Evolutionary conservation across 2,329 filamentous ascomycete species (phyloP).

Genomic region (Aspergillus novoparasiticus): DNA sequence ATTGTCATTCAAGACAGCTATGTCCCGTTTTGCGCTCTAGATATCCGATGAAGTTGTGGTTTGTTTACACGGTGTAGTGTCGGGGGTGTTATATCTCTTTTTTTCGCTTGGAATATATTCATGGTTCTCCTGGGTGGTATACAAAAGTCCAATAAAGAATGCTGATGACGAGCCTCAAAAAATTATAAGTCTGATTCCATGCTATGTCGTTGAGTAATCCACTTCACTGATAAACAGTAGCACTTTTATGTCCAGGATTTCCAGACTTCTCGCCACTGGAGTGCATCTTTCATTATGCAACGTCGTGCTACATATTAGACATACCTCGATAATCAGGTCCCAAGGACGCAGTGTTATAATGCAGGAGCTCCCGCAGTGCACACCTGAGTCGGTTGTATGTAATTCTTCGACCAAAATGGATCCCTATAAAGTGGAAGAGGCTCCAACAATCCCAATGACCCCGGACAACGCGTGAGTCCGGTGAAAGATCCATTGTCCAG

Average conservation of each 20-base stretch:
- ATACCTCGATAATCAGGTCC: neutral
- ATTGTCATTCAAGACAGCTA: neutral
- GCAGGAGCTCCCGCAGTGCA: neutral
- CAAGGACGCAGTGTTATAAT: neutral
- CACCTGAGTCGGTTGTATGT: neutral
- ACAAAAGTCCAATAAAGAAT: constrained; percentile 5
- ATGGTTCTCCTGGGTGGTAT: neutral
- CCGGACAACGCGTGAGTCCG: neutral
- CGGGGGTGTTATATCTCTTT: neutral
- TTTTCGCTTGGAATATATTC: neutral
- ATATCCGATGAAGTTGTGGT: constrained; percentile 22
- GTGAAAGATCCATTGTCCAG: neutral
- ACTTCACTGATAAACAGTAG: neutral
- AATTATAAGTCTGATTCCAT: neutral
- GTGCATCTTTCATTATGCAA: neutral
- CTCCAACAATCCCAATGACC: neutral
- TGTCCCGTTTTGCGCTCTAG: constrained; percentile 20
- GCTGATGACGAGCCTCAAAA: neutral
- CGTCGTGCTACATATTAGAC: neutral
- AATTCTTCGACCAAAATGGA: neutral
- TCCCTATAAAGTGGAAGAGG: neutral
- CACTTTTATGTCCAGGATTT: neutral
- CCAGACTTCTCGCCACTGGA: neutral
- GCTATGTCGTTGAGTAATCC: neutral
- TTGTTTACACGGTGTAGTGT: constrained; percentile 14